Conservation (phyloP, 441 rosid species). For the Jatropha podagrica region DNA sequence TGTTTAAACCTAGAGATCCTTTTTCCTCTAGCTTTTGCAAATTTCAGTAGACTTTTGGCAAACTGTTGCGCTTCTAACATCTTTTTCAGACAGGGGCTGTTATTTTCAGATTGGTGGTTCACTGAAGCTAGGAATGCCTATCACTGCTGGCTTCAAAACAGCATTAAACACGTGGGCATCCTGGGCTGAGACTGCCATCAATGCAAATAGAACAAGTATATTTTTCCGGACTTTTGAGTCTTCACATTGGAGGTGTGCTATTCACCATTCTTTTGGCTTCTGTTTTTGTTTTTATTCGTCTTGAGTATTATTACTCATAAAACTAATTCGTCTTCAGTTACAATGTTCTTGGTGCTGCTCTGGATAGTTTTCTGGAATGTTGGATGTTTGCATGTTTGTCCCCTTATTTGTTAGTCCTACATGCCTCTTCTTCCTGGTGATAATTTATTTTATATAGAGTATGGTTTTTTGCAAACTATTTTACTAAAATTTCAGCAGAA, state of each 20-base stretch:
- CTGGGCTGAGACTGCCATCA: constrained; percentile 55
- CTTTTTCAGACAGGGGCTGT: constrained; percentile 67
- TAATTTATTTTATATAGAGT: neutral
- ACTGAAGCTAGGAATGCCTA: constrained; percentile 70
- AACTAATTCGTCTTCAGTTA: neutral
- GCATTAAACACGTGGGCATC: constrained; percentile 63
- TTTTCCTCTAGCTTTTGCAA: neutral
- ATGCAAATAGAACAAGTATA: constrained; percentile 55
- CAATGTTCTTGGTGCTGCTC: neutral
- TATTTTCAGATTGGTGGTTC: constrained; percentile 71
- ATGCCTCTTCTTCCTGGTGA: neutral
- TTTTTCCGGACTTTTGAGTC: constrained; percentile 85
- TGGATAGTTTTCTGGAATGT: neutral
- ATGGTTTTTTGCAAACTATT: neutral
- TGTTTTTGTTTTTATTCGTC: neutral
- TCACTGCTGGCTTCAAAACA: constrained; percentile 46
- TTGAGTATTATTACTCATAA: neutral
- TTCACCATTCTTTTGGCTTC: constrained; percentile 14
- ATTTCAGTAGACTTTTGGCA: neutral
- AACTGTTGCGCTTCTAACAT: constrained; percentile 31
- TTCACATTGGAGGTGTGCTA: constrained; percentile 76
- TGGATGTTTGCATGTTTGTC: neutral
- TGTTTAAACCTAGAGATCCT: neutral
- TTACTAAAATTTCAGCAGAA: neutral
- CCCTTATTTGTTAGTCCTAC: neutral